Base-by-base conservation (phyloP, 306 rosid species). In the Malus fusca region DNA sequence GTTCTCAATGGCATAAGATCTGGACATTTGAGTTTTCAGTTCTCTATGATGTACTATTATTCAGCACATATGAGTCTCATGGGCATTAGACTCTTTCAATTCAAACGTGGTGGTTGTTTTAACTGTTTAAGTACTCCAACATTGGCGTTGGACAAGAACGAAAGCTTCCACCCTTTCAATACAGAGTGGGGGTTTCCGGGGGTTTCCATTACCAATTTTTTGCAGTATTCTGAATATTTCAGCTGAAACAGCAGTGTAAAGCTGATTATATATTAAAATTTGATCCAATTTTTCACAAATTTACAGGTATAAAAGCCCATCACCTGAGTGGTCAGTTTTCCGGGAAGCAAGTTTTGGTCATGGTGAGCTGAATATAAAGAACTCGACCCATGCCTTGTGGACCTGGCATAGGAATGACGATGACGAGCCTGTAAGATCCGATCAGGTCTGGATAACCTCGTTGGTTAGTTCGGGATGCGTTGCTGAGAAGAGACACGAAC, bases 351-450 rank as follows among this genome's bases (percentile, higher is more conserved):
- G 98, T 80, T 93, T 93, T 6, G 97, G 98, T 65, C 98, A 93
- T 1, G 98, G 98, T 7, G 97, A 93, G 85, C 92, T 93, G 11
- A 88, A 82, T 78, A 66, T 92, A 62, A 87, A 86, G 66, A 94
- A 90, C 79, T 81, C 97, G 4, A 81, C 96, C 22, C 97, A 89
- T 82, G 90, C 96, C 44, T 85, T 89, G 56, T 93, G 98, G 99
- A 89, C 90, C 82, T 93, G 98, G 97, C 98, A 93, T 85, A 85
- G 98, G 81, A 93, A 93, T 68, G 98, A 93, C 19, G 90, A 93
- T 2, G 98, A 93, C 2, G 96, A 93, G 81, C 90, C 97, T 0
- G 96, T 93, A 28, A 87, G 82, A 79, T 91, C 98, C 23, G 98
- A 93, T 85, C 85, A 93, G 68, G 74, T 85, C 58, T 93, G 98